Conservation (phyloP, 2,329 filamentous ascomycete genomes). For the Byssoonygena ceratinophila region DNA sequence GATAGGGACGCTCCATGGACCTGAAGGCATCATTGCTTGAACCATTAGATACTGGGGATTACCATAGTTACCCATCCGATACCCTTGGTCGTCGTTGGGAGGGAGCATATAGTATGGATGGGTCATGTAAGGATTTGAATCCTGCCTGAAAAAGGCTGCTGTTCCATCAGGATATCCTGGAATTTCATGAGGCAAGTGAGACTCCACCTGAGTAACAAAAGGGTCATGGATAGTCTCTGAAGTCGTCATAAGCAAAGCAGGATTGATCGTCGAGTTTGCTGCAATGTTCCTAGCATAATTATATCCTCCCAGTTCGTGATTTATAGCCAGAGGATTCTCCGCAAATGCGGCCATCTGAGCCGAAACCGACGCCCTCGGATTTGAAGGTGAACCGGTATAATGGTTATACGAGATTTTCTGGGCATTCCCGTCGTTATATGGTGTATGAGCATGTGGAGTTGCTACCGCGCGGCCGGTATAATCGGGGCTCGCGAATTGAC, state of each 20-base stretch:
- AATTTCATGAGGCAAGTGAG: not conserved
- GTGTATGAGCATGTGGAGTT: constrained; percentile 2
- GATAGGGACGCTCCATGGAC: constrained; percentile 2
- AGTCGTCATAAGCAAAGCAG: not conserved
- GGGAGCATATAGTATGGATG: not conserved
- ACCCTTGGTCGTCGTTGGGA: not conserved
- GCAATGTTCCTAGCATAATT: not conserved
- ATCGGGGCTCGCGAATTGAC: not conserved
- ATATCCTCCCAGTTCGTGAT: not conserved
- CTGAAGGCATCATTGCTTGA: not conserved
- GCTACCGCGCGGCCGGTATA: not conserved
- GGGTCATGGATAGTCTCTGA: not conserved
- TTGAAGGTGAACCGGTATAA: not conserved
- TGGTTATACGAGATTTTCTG: not conserved
- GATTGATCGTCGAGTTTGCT: not conserved
- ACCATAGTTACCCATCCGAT: not conserved
- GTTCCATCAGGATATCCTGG: not conserved
- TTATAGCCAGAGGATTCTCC: not conserved
- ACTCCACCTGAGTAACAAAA: constrained; percentile 2
- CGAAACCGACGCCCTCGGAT: not conserved
- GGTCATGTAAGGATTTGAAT: not conserved
- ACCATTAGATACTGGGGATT: not conserved
- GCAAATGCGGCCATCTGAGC: not conserved
- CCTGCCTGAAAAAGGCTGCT: not conserved
- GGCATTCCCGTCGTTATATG: not conserved